Conservation (phyloP, 352 stramenopile genomes). For the Phytopythium litorale region DNA sequence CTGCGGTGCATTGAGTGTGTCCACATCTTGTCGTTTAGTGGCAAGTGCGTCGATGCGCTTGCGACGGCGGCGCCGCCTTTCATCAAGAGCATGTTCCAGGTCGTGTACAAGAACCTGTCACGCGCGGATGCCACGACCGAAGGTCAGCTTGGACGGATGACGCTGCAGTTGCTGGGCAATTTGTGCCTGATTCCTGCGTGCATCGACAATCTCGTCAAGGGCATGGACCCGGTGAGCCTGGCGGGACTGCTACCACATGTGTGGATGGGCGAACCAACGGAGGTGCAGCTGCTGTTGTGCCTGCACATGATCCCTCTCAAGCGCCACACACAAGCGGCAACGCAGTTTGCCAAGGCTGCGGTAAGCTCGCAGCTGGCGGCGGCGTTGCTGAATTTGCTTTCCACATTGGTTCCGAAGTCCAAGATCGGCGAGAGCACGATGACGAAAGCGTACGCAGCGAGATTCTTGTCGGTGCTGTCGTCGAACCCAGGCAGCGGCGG, state of each 20-base stretch:
- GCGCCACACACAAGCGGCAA: slow-evolving; percentile 80
- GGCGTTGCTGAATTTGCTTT: slow-evolving; percentile 78
- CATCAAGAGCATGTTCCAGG: slow-evolving; percentile 81
- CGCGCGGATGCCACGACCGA: slow-evolving; percentile 79
- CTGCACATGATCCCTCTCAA: slow-evolving; percentile 89
- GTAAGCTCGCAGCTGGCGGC: slow-evolving; percentile 77
- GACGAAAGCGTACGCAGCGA: slow-evolving; percentile 80
- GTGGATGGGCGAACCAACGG: slow-evolving; percentile 72
- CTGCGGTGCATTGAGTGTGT: slow-evolving; percentile 83
- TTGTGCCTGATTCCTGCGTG: slow-evolving; percentile 83
- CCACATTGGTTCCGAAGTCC: slow-evolving; percentile 74
- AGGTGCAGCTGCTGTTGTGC: slow-evolving; percentile 80
- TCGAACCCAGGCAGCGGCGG: slow-evolving; percentile 82
- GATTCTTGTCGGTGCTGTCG: slow-evolving; percentile 78
- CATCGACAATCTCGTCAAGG: slow-evolving; percentile 85
- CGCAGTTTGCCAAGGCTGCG: slow-evolving; percentile 76
- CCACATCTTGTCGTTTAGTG: slow-evolving; percentile 86
- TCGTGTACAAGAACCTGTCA: slow-evolving; percentile 80
- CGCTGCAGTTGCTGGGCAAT: slow-evolving; percentile 78
- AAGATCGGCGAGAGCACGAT: slow-evolving; percentile 74
- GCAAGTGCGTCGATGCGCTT: slow-evolving; percentile 71
- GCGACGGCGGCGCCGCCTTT: slow-evolving; percentile 75
- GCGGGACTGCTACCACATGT: slow-evolving; percentile 69
- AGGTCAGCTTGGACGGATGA: slow-evolving; percentile 73
- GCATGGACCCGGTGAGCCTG: slow-evolving; percentile 77